These are phyloP conservation scores for Mortierella sp. DNA, from an alignment of 371 early-diverging fungal genomes.

Conservation along the genomic window DNA sequence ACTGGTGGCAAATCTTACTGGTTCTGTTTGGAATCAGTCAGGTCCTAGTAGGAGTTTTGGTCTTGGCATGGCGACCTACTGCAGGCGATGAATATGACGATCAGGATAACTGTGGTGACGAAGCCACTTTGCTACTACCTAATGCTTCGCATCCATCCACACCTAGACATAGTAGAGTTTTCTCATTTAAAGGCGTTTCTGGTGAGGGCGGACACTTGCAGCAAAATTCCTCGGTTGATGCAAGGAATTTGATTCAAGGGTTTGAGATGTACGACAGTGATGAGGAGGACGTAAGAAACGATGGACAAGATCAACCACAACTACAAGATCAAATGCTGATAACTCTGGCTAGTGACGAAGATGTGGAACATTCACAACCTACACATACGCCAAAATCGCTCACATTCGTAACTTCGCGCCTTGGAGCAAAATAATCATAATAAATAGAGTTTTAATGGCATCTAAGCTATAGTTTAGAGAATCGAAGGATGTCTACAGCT, in stretches of 20 bases:
- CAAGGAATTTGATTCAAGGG: conserved; percentile 46
- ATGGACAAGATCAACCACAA: conserved; percentile 1
- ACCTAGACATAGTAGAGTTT: conserved; percentile 41
- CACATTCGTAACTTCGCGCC: conserved; percentile 17
- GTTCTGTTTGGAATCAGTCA: conserved; percentile 77
- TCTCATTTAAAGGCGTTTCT: conserved; percentile 40
- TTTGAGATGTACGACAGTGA: conserved; percentile 58
- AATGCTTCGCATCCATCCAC: conserved; percentile 39
- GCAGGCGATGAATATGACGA: conserved; percentile 24
- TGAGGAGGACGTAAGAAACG: conserved; percentile 27
- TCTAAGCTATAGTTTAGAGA: conserved; percentile 22
- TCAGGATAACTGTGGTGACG: conserved; percentile 24
- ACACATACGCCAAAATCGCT: conserved; percentile 29
- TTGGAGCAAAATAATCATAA: conserved; percentile 17
- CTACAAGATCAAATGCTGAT: conserved; percentile 20
- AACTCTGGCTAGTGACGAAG: conserved; percentile 12
- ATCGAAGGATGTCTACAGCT: conserved; percentile 44
- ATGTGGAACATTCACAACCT: conserved; percentile 13
- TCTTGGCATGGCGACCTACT: conserved; percentile 69
- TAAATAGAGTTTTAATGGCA: no score
- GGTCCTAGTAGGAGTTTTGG: conserved; percentile 74
- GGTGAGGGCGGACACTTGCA: conserved; percentile 12
- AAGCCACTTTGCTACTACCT: conserved; percentile 39
- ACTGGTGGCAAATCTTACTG: conserved; percentile 72
- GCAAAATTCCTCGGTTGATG: conserved; percentile 40